Conservation (phyloP, 805 yeast species). For the Candida gorgasii region DNA sequence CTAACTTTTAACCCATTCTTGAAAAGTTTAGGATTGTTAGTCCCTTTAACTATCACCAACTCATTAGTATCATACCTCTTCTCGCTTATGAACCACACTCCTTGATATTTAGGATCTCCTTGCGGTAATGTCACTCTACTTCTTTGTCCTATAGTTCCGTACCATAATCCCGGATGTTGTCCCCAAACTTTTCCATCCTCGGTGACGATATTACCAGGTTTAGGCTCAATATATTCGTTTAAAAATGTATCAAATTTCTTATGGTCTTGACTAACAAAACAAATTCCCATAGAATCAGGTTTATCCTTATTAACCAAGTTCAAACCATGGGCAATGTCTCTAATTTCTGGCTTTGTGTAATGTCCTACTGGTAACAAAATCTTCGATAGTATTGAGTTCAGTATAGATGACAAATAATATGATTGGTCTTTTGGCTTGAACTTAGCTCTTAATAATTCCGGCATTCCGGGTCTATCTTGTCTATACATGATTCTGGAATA, state of each 20-base stretch:
- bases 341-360: slow-evolving; percentile 68
- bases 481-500: slow-evolving; percentile 57
- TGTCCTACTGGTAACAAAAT: slow-evolving; percentile 82
- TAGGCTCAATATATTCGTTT: slow-evolving; percentile 67
- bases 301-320: slow-evolving; percentile 66
- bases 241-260: slow-evolving; percentile 71
- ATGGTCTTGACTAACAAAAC: slow-evolving; percentile 74
- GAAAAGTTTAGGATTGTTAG: slow-evolving; percentile 57
- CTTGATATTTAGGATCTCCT: slow-evolving; percentile 70
- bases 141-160: slow-evolving; percentile 91
- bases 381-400: slow-evolving; percentile 41
- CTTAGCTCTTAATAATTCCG: slow-evolving; percentile 57
- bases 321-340: slow-evolving; percentile 60
- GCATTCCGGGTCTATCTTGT: slow-evolving; percentile 24
- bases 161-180: slow-evolving; percentile 84
- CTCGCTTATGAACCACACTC: slow-evolving; percentile 84
- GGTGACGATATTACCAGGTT: slow-evolving; percentile 80
- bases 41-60: slow-evolving; percentile 75
- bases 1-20: slow-evolving; percentile 33
- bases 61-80: slow-evolving; percentile 67
- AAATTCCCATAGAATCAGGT: slow-evolving; percentile 92
- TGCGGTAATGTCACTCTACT: slow-evolving; percentile 85
- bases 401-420: slow-evolving; percentile 78
- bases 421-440: slow-evolving; percentile 81
- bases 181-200: slow-evolving; percentile 79